Evolutionary conservation across 2,329 filamentous ascomycete species (phyloP).

Genomic region (Cercospora sojina): DNA sequence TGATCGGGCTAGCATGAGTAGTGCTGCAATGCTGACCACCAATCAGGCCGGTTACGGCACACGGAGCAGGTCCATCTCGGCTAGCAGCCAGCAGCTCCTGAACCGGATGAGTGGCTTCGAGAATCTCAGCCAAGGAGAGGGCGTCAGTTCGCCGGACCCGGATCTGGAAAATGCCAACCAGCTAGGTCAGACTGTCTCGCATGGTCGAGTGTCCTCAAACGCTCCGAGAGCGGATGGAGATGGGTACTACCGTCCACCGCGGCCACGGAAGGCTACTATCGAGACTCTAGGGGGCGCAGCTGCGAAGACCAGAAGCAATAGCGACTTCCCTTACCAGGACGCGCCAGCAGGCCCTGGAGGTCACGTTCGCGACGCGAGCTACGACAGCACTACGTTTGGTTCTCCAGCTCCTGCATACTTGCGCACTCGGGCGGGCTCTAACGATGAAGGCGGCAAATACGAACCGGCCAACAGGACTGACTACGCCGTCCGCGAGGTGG

Average conservation of each 20-base stretch:
- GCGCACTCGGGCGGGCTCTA: slow-evolving; percentile 54
- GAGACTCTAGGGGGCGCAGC: slow-evolving; percentile 51
- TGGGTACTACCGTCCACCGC: slow-evolving; percentile 85
- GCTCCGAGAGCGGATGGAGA: slow-evolving; percentile 48
- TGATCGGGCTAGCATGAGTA: slow-evolving; percentile 77
- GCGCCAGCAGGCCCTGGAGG: slow-evolving; percentile 37
- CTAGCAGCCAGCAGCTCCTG: slow-evolving; percentile 61
- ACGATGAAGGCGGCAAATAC: slow-evolving; percentile 40
- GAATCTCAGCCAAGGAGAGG: slow-evolving; percentile 56
- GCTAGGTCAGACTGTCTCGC: slow-evolving; percentile 8
- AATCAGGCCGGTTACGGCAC: slow-evolving; percentile 40
- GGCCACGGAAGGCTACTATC: slow-evolving; percentile 66
- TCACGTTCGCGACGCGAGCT: slow-evolving; percentile 33
- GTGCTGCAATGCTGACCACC: slow-evolving; percentile 67
- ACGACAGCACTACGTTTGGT: slow-evolving; percentile 41
- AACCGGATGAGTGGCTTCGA: slow-evolving; percentile 56
- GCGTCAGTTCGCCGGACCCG: slow-evolving; percentile 46
- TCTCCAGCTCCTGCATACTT: slow-evolving; percentile 57
- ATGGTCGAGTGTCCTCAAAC: slow-evolving; percentile 11
- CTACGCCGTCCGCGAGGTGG: slow-evolving; percentile 90
- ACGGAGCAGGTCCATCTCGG: slow-evolving; percentile 59
- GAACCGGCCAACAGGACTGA: slow-evolving; percentile 56
- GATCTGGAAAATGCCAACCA: slow-evolving; percentile 22
- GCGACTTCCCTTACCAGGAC: slow-evolving; percentile 46
- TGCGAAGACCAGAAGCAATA: slow-evolving; percentile 42